A percentile compares a stretch with the other conserved stretches of the same genome.
Conservation (phyloP, 805 yeast genomes). For the Teunomyces barrocoloradensis region DNA sequence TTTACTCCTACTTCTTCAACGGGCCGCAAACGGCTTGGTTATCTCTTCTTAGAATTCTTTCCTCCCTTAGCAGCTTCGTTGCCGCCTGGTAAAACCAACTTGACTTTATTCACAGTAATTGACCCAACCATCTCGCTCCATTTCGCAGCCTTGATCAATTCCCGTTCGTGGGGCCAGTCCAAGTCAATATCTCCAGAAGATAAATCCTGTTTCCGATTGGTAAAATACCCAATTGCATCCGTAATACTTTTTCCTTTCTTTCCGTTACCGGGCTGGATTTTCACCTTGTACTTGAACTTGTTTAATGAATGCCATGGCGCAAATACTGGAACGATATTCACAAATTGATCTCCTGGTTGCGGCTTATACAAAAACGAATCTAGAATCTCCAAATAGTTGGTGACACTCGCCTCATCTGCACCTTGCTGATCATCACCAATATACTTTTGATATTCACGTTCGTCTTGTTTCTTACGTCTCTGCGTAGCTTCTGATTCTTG, state of each 20-base stretch:
- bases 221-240: slow-evolving; percentile 63
- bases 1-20: not conserved
- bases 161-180: slow-evolving; percentile 74
- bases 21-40: not conserved
- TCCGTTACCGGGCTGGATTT: slow-evolving; percentile 72
- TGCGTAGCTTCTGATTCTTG: slow-evolving; percentile 36
- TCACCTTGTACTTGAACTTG: slow-evolving; percentile 76
- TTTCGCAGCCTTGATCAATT: slow-evolving; percentile 52
- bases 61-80: slow-evolving; percentile 25
- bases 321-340: slow-evolving; percentile 76
- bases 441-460: slow-evolving; percentile 45
- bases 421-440: slow-evolving; percentile 24
- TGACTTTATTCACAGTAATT: slow-evolving; percentile 70
- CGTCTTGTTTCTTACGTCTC: slow-evolving; percentile 45
- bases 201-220: slow-evolving; percentile 43
- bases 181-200: slow-evolving; percentile 45
- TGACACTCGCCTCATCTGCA: slow-evolving; percentile 29
- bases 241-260: slow-evolving; percentile 86
- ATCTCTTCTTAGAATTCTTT: slow-evolving; percentile 9
- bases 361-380: slow-evolving; percentile 49
- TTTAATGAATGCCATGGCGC: slow-evolving; percentile 87
- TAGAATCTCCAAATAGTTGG: slow-evolving; percentile 40
- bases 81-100: slow-evolving; percentile 55
- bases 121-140: slow-evolving; percentile 65
- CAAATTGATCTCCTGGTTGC: slow-evolving; percentile 47